Base-by-base conservation (phyloP, 805 yeast species). In the Candida glaebosa region DNA sequence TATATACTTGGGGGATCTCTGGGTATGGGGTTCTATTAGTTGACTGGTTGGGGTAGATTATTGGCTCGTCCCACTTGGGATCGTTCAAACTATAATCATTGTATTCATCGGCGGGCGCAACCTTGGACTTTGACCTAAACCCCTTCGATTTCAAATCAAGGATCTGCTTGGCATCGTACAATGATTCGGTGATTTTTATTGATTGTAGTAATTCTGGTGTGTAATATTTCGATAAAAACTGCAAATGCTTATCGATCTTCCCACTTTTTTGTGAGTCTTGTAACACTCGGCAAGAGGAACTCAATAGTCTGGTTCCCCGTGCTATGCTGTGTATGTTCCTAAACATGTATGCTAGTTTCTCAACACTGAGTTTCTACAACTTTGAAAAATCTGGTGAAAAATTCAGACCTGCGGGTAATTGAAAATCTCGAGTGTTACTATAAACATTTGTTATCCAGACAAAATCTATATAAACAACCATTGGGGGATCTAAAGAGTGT, bases 201-300 rank as follows among this genome's bases (percentile, higher is more conserved):
- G 95, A 79, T 57, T 87, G 86, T 47, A 91, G 76, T 38, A 90
- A 73, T 44, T 82, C 84, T 24, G 89, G 87, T 6, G 91, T 79
- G 61, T 91, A 91, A 69, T 82, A 91, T 57, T 88, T 80, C 36
- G 78, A 62, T 50, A 90, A 71, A 48, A 69, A 72, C 34, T 77
- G 74, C 48, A 79, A 52, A 60, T 83, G 88, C 43, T 67, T 46
- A 10, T 54, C 47, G 14, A 53, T 15, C 18, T 37, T 38, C 5
- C 20, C 35, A 15, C 5, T 26, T 26, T 37, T 37, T 37, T 26
- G 16, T 3, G 39, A 14, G 4, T 37, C 40, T 30, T 35, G 38
- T 14, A 35, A 24, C 16, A 24, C 30, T 24, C 18, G 22, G 24
- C 18, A 8, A 18, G 41, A 37, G 15, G 41, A 22, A 18, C 46